A percentile compares a stretch with the other conserved stretches of the same genome.
Evolutionary conservation across 176 grass and related monocot genomes (phyloP).

Genomic region (Typha latifolia): DNA sequence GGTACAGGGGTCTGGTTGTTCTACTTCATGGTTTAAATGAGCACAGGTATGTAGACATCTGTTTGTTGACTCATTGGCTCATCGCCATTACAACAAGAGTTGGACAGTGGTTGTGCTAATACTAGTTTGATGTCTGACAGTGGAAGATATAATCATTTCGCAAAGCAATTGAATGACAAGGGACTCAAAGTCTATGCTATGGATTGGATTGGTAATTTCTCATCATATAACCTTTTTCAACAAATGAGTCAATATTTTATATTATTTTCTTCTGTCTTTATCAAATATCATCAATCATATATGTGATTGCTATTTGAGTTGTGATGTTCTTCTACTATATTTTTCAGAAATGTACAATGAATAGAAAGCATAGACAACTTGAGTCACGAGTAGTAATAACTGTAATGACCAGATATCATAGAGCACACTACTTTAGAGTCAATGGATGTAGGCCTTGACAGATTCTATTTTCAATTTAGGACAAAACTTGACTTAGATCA

Average conservation of each 20-base stretch:
- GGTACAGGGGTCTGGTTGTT: slow-evolving; percentile 20
- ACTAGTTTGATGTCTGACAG: slow-evolving; percentile 6
- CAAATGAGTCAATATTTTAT: not conserved
- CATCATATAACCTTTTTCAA: not conserved
- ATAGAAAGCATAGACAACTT: too few relatives aligned
- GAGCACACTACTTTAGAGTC: too few relatives aligned
- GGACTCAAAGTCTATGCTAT: slow-evolving; percentile 19
- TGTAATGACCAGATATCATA: too few relatives aligned
- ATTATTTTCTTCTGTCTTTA: not conserved
- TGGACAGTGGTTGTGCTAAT: not conserved
- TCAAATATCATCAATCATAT: too few relatives aligned
- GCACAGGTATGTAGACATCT: slow-evolving; percentile 15
- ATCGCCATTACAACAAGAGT: not conserved
- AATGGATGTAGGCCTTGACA: too few relatives aligned
- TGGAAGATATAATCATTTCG: slow-evolving; percentile 25
- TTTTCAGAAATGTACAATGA: too few relatives aligned
- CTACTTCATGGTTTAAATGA: slow-evolving; percentile 26
- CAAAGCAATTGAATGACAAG: slow-evolving; percentile 15
- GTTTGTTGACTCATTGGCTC: not conserved
- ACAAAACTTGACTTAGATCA: too few relatives aligned
- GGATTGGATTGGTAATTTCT: slow-evolving; percentile 27
- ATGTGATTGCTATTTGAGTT: too few relatives aligned
- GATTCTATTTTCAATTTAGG: too few relatives aligned
- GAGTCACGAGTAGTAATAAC: too few relatives aligned
- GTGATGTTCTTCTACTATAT: too few relatives aligned